These are phyloP conservation scores for Ophidiomyces ophidiicola DNA, from an alignment of 2,329 filamentous ascomycete species.

Conservation along the genomic window DNA sequence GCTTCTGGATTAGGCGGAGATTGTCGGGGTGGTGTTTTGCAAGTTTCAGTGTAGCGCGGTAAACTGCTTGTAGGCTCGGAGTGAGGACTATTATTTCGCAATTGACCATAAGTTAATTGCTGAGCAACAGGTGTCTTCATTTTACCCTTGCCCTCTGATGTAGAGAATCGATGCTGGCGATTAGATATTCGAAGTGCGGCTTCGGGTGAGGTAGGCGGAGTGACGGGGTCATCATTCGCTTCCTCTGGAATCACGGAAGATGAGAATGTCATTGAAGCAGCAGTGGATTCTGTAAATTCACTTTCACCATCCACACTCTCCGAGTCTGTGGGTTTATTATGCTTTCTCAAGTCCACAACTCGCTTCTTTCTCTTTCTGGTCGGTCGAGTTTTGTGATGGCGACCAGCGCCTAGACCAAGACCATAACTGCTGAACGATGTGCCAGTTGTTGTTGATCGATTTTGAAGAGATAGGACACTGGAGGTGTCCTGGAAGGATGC, in stretches of 20 bases:
- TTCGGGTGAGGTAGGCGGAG: slow-evolving; percentile 40
- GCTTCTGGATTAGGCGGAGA: neutral
- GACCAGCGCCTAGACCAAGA: slow-evolving; percentile 29
- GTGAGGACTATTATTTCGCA: neutral
- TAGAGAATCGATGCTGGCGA: slow-evolving; percentile 4
- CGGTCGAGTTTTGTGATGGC: slow-evolving; percentile 35
- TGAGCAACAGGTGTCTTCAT: neutral
- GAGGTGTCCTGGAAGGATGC: slow-evolving; percentile 64
- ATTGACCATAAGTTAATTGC: slow-evolving; percentile 3
- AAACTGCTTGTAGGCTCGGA: neutral
- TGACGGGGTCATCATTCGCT: slow-evolving; percentile 43
- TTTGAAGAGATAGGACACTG: slow-evolving; percentile 54
- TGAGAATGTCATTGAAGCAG: slow-evolving; percentile 39
- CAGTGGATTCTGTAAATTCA: slow-evolving; percentile 29
- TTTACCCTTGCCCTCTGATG: slow-evolving; percentile 7
- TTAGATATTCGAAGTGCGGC: slow-evolving; percentile 12
- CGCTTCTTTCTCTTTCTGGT: slow-evolving; percentile 40
- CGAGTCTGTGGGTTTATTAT: slow-evolving; percentile 30
- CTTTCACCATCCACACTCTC: slow-evolving; percentile 35
- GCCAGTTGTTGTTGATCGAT: slow-evolving; percentile 36
- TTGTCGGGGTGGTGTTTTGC: neutral
- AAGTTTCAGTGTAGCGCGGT: slow-evolving; percentile 1
- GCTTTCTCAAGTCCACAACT: slow-evolving; percentile 36
- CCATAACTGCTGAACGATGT: slow-evolving; percentile 31
- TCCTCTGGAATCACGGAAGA: slow-evolving; percentile 50